A percentile compares a stretch with the other conserved stretches of the same genome.
Evolutionary conservation across 441 rosid genomes (phyloP).

Genomic region (Viola pubescens): DNA sequence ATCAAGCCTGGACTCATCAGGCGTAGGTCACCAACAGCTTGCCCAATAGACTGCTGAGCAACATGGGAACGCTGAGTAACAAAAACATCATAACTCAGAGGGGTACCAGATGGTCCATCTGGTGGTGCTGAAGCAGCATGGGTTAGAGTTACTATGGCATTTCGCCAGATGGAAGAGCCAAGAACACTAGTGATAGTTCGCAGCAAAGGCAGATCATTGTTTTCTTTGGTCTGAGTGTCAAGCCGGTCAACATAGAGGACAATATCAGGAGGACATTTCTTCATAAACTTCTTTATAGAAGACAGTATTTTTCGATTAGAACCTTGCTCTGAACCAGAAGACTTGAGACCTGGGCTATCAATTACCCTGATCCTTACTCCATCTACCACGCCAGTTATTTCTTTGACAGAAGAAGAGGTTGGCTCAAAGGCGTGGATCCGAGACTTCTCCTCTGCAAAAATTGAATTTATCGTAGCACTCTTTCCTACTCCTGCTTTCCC

Average conservation of each 20-base stretch:
- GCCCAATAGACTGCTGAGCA: constrained; percentile 86
- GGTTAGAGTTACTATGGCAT: constrained; percentile 69
- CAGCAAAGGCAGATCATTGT: constrained; percentile 69
- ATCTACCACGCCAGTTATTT: constrained; percentile 55
- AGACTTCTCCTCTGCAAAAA: constrained; percentile 65
- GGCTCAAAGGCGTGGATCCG: constrained; percentile 65
- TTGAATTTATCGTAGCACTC: constrained; percentile 85
- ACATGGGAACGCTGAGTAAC: constrained; percentile 87
- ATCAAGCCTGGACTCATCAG: constrained; percentile 77
- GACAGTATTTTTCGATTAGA: constrained; percentile 52
- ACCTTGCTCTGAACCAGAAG: constrained; percentile 72
- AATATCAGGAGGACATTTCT: constrained; percentile 75
- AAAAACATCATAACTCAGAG: constrained; percentile 81
- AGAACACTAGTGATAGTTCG: constrained; percentile 55
- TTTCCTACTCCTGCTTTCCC: constrained; percentile 96
- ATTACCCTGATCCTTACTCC: constrained; percentile 65
- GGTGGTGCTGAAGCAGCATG: constrained; percentile 97
- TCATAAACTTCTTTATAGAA: constrained; percentile 53
- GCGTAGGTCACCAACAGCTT: constrained; percentile 84
- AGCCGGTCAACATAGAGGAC: constrained; percentile 85
- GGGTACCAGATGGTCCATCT: constrained; percentile 85
- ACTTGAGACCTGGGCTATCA: constrained; percentile 79
- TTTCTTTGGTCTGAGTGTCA: constrained; percentile 73
- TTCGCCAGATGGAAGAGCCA: constrained; percentile 80
- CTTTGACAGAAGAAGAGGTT: constrained; percentile 58